Conservation (phyloP, 495 filamentous ascomycete genomes). For the Bombardia bombarda region DNA sequence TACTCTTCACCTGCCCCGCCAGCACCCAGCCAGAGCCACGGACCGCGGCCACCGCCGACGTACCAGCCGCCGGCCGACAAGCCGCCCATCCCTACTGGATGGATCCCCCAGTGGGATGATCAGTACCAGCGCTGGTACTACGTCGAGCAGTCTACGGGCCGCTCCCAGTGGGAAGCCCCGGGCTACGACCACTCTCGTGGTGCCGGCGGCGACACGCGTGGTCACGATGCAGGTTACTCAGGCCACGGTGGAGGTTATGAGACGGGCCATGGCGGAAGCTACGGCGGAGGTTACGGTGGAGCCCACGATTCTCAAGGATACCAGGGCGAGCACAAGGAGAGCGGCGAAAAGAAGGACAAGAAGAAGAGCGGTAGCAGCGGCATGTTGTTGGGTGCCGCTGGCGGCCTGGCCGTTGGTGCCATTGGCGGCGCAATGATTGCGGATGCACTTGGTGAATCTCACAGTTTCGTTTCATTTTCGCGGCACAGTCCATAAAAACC, state of each 20-base stretch:
- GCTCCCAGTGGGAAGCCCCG: slow-evolving; percentile 53
- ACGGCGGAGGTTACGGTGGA: slow-evolving; percentile 19
- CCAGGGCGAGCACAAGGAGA: slow-evolving; percentile 24
- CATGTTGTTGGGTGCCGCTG: slow-evolving; percentile 41
- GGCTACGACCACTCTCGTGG: slow-evolving; percentile 15
- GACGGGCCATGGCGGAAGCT: slow-evolving; percentile 13
- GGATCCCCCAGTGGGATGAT: slow-evolving; percentile 53
- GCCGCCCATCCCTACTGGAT: slow-evolving; percentile 50
- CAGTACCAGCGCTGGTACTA: slow-evolving; percentile 52
- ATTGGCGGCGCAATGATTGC: slow-evolving; percentile 49
- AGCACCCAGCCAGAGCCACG: neutral
- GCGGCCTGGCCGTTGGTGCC: slow-evolving; percentile 48
- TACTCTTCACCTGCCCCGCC: slow-evolving; percentile 12
- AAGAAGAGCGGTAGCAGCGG: slow-evolving; percentile 33
- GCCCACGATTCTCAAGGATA: slow-evolving; percentile 17
- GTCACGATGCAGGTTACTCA: slow-evolving; percentile 4
- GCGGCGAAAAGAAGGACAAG: slow-evolving; percentile 35
- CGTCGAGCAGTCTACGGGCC: slow-evolving; percentile 49
- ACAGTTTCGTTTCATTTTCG: slow-evolving; percentile 18
- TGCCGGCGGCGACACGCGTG: slow-evolving; percentile 6
- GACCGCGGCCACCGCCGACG: slow-evolving; percentile 23
- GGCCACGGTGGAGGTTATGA: neutral
- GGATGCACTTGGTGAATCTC: slow-evolving; percentile 48
- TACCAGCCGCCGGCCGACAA: slow-evolving; percentile 37
- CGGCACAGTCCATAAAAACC: neutral